phyloP scores from a whole-genome alignment of 2,329 filamentous ascomycete species.

The Calonectria naviculata region DNA sequence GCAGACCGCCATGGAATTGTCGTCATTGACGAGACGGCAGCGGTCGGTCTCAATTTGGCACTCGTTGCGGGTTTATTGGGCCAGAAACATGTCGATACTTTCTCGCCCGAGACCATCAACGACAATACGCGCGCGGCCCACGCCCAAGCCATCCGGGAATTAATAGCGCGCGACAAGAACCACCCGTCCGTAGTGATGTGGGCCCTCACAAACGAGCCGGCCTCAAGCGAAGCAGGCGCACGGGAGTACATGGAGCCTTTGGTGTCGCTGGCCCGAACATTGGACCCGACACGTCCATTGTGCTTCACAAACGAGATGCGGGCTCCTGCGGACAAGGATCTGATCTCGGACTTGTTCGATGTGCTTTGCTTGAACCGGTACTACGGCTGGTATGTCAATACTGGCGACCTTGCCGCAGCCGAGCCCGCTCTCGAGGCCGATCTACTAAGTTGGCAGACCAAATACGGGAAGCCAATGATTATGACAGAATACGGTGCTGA shows the following conservation, averaged over 20 bases:
- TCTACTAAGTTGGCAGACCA: conserved; percentile 14
- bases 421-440: conserved; percentile 16
- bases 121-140: conserved; percentile 16
- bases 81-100: not conserved
- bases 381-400: conserved; percentile 26
- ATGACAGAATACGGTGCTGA: conserved; percentile 26
- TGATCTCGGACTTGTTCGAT: conserved; percentile 24
- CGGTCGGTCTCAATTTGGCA: conserved; percentile 21
- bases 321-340: conserved; percentile 10
- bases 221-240: conserved; percentile 11
- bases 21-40: conserved; percentile 24
- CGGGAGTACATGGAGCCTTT: conserved; percentile 24
- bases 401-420: conserved; percentile 17
- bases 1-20: conserved; percentile 26
- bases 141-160: conserved; percentile 19
- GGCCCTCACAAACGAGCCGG: conserved; percentile 25
- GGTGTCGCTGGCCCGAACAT: conserved; percentile 1
- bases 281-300: conserved; percentile 22
- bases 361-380: conserved; percentile 25
- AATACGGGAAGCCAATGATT: conserved; percentile 25
- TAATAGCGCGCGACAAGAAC: conserved; percentile 26
- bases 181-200: conserved; percentile 25
- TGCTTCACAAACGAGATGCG: conserved; percentile 20
- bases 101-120: conserved; percentile 21
- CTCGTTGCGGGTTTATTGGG: conserved; percentile 21